These are phyloP conservation scores for Cyathus striatus DNA, from an alignment of 768 basidiomycete genomes.

Conservation along the genomic window DNA sequence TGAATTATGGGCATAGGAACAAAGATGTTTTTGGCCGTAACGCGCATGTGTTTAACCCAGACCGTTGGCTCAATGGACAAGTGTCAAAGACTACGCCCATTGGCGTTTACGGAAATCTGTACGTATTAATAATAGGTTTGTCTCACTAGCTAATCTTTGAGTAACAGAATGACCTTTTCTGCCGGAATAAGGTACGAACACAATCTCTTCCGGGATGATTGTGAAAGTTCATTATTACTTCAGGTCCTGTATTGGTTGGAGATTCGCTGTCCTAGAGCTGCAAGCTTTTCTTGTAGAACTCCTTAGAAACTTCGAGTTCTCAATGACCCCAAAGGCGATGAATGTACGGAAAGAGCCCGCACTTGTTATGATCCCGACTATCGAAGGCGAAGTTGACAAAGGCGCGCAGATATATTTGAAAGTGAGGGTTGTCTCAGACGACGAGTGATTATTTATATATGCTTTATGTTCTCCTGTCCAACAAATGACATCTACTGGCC, in stretches of 20 bases:
- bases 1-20: slow-evolving; percentile 19
- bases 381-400: slow-evolving; percentile 37
- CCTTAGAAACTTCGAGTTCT: slow-evolving; percentile 48
- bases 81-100: slow-evolving; percentile 38
- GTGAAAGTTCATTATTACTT: neutral
- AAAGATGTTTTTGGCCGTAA: slow-evolving; percentile 42
- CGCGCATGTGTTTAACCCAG: slow-evolving; percentile 40
- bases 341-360: slow-evolving; percentile 33
- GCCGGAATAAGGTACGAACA: slow-evolving; percentile 22
- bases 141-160: slow-evolving; percentile 2
- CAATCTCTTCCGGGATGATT: neutral
- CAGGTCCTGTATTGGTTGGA: slow-evolving; percentile 33
- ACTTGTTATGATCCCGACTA: slow-evolving; percentile 34
- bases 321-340: slow-evolving; percentile 27
- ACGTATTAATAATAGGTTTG: slow-evolving; percentile 7
- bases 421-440: slow-evolving; percentile 26
- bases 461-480: too few relatives aligned
- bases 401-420: slow-evolving; percentile 34
- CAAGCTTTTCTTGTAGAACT: slow-evolving; percentile 58
- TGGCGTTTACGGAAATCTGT: slow-evolving; percentile 46
- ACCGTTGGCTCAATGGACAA: slow-evolving; percentile 38
- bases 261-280: slow-evolving; percentile 42
- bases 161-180: slow-evolving; percentile 21
- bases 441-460: slow-evolving; percentile 11
- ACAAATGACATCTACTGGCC: too few relatives aligned